Evolutionary conservation across 1,284 basidiomycete species (phyloP).

Genomic region (Microbotryomycetes sp.): DNA sequence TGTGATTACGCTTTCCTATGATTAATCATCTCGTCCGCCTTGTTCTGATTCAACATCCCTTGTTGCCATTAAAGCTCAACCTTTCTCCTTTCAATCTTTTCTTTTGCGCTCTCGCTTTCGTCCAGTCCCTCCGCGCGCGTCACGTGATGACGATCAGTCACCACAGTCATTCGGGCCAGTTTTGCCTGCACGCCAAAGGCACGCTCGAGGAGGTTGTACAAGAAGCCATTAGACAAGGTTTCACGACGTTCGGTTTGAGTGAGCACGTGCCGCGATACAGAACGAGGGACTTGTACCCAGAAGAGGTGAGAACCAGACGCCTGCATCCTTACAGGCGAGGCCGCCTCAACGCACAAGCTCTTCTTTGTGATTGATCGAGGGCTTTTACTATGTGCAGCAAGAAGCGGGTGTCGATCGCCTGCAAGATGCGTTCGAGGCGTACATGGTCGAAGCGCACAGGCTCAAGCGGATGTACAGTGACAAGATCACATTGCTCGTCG

Average conservation of each 20-base stretch:
- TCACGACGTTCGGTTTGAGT: constrained; percentile 77
- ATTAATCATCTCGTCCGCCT: too few species aligned
- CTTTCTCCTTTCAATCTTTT: neutral
- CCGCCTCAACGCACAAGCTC: neutral
- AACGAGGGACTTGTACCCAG: constrained; percentile 76
- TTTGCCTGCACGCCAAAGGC: constrained; percentile 82
- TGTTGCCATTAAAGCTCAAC: neutral
- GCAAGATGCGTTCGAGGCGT: constrained; percentile 57
- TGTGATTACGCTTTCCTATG: too few species aligned
- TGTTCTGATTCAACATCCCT: neutral
- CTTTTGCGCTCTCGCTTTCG: neutral
- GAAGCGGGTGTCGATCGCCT: constrained; percentile 36
- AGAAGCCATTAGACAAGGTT: constrained; percentile 69
- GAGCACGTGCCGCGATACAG: constrained; percentile 91
- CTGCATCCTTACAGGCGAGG: too few species aligned
- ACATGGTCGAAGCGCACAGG: constrained; percentile 66
- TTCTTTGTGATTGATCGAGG: neutral
- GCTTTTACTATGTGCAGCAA: constrained; percentile 6
- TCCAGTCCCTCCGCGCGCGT: neutral
- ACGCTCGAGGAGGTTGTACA: constrained; percentile 69
- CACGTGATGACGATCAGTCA: constrained; percentile 74
- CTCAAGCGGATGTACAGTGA: constrained; percentile 56
- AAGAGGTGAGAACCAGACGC: constrained; percentile 62
- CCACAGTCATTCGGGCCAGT: constrained; percentile 94
- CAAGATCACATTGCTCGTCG: constrained; percentile 72